These are phyloP conservation scores for Pelargonium australe DNA, from an alignment of 441 rosid genomes.

Conservation along the genomic window DNA sequence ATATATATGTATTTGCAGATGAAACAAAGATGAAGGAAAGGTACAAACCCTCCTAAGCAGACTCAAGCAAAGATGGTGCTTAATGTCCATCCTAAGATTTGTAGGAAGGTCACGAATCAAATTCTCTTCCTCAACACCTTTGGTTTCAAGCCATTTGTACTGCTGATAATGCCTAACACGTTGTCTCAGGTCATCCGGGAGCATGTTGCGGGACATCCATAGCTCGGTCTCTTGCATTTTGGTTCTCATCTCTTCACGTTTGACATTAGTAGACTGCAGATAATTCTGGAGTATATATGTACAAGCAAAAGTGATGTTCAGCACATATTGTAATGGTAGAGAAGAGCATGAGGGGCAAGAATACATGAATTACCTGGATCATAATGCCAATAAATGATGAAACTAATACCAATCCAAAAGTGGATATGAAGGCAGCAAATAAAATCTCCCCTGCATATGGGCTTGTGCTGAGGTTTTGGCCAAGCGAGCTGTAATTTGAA, in stretches of 20 bases:
- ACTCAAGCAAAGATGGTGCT: constrained; percentile 45
- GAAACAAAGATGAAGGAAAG: neutral
- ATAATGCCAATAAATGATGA: constrained; percentile 68
- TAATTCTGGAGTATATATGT: too few relatives aligned
- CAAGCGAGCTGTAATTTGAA: constrained; percentile 40
- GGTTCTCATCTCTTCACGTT: too few relatives aligned
- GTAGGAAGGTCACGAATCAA: constrained; percentile 45
- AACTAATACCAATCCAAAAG: constrained; percentile 61
- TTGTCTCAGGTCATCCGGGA: constrained; percentile 37
- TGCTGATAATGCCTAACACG: constrained; percentile 45
- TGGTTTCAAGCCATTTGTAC: constrained; percentile 57
- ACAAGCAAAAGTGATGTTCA: too few relatives aligned
- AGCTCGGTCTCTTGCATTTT: too few relatives aligned
- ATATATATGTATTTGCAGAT: neutral
- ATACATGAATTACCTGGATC: constrained; percentile 10
- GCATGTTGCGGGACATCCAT: constrained; percentile 58
- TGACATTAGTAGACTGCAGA: too few relatives aligned
- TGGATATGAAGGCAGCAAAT: constrained; percentile 49
- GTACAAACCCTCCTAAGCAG: constrained; percentile 46
- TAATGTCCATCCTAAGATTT: constrained; percentile 49
- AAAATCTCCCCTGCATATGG: constrained; percentile 37
- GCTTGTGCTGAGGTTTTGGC: constrained; percentile 62
- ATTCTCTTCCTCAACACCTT: constrained; percentile 53
- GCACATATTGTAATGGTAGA: too few relatives aligned
- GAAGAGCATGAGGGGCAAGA: too few relatives aligned